Percentiles rank a stretch among this genome's conserved stretches.
These are phyloP conservation scores for Sporothrix sp. DNA, from an alignment of 2,329 filamentous ascomycete genomes.

Conservation along the genomic window DNA sequence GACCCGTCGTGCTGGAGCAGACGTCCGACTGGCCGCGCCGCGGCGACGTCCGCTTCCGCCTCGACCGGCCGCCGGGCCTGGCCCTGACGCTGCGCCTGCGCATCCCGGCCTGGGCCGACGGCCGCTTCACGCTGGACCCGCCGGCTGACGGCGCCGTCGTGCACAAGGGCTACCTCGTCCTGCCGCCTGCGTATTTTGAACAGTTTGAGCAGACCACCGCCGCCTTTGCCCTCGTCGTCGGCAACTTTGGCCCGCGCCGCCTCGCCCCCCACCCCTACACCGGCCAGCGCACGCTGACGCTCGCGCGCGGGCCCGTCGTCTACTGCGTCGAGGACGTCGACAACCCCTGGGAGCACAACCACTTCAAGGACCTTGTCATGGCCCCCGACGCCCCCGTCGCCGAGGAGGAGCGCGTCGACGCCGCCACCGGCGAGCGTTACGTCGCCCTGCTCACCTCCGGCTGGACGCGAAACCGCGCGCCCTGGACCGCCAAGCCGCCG, in stretches of 20 bases:
- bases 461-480: no score
- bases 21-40: not conserved
- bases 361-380: not conserved
- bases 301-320: not conserved
- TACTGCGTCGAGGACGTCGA: slow-evolving; percentile 2
- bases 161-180: not conserved
- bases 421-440: not conserved
- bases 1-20: not conserved
- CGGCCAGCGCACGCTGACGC: not conserved
- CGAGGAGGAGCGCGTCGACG: not conserved
- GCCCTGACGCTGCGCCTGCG: not conserved
- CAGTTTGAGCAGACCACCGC: no score
- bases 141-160: not conserved
- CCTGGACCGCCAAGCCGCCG: not conserved
- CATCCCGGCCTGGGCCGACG: not conserved
- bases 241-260: not conserved
- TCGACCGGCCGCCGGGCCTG: not conserved
- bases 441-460: not conserved
- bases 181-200: not conserved
- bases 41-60: not conserved
- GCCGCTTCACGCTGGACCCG: not conserved
- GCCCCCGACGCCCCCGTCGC: not conserved
- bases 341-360: not conserved
- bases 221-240: not conserved
- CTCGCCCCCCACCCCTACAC: not conserved